These are phyloP conservation scores for Dryas drummondii DNA, from an alignment of 306 rosid genomes.

Conservation along the genomic window DNA sequence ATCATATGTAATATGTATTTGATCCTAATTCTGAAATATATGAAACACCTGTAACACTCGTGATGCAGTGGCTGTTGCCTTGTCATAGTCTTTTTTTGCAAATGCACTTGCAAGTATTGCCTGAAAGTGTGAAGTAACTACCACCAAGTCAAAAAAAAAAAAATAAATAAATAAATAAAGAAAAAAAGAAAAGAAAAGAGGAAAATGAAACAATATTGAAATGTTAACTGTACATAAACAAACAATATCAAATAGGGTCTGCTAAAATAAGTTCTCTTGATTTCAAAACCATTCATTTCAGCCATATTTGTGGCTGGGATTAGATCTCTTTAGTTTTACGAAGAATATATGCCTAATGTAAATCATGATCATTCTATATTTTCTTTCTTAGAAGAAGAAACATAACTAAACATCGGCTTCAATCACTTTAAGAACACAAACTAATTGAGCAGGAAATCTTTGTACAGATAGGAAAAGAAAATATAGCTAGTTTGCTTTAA, in stretches of 20 bases:
- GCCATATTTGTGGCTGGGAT: neutral
- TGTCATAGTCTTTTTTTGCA: constrained; percentile 75
- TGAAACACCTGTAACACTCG: constrained; percentile 76
- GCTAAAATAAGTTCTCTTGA: neutral
- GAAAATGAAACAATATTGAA: neutral
- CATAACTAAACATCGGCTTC: too few relatives aligned
- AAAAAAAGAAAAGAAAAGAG: too few relatives aligned
- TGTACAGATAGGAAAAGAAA: too few relatives aligned
- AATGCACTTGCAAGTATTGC: constrained; percentile 92
- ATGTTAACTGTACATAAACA: neutral
- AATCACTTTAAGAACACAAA: too few relatives aligned
- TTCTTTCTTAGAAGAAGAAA: too few relatives aligned
- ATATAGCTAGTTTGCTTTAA: too few relatives aligned
- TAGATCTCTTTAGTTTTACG: neutral
- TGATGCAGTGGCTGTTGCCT: constrained; percentile 67
- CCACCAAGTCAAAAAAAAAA: neutral
- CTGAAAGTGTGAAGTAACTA: constrained; percentile 39
- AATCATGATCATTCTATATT: neutral
- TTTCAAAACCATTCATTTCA: neutral
- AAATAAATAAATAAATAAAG: too few relatives aligned
- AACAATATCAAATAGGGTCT: neutral
- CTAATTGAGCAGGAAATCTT: neutral
- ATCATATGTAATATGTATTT: neutral
- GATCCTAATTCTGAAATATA: neutral
- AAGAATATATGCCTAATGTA: neutral